Evolutionary conservation across 2,329 filamentous ascomycete genomes (phyloP), one percentile per base, ranked within the genome.

Genomic region (Cladosporium cucumerinum): DNA sequence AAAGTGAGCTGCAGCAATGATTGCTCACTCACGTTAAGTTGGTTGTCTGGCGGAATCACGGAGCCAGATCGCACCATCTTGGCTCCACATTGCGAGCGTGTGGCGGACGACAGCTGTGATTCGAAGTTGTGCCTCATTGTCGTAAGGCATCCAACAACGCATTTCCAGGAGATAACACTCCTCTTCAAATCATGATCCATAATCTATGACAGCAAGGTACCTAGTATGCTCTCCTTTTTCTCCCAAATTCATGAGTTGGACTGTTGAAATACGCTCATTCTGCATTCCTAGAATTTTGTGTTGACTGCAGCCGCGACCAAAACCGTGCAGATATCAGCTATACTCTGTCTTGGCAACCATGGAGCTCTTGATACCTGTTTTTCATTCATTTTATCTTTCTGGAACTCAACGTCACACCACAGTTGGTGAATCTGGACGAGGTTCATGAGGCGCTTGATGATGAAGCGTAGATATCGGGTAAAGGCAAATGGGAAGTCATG

Each of bases 1-100:
- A 30, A 54, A 54, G 26, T 30, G 51, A 54, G 26, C 26, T 54
- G 51, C 51, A 32, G 10, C 51, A 30, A 32, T 57, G 54, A 57
- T 34, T 57, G 54, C 36, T 23, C 21, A 5, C 54, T 58, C 25
- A 34, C 39, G 32, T 28, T 46, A 18, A 11, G 26, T 30, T 58
- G 55, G 25, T 46, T 58, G 46, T 58, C 55, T 58, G 34, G 32
- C 32, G 34, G 55, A 25, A 39, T 26, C 16, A 58, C 16, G 34
- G 55, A 25, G 55, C 34, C 23, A 18, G 23, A 62, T 62, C 49
- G 60, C 60, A 54, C 49, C 48, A 62, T 62, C n/a, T 43, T 14
- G 32, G 60, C 60, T 62, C 60, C 60, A 62, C 60, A 55, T 62
- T 62, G 60, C 60, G 49, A 25, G 7, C 39, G 39, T 46, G 39